phyloP scores from a whole-genome alignment of 148 eudicot genomes.

The Arbutus unedo region DNA sequence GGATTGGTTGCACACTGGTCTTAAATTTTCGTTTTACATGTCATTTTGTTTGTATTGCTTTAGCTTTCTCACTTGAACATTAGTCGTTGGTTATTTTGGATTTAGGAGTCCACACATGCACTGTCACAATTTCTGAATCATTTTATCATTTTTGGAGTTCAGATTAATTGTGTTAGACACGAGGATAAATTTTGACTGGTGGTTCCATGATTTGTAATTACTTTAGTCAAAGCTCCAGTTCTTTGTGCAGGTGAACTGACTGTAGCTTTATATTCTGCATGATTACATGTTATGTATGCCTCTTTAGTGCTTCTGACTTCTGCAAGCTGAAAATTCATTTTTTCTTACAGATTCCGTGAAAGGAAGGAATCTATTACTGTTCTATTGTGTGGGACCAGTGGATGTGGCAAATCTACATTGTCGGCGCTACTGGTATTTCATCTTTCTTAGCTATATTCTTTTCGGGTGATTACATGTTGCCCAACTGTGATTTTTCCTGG shows the following conservation, averaged over 20 bases:
- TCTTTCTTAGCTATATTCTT: neutral
- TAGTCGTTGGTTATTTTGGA: constrained; percentile 7
- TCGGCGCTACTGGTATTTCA: constrained; percentile 82
- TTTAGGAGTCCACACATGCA: neutral
- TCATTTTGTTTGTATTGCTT: neutral
- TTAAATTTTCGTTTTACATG: neutral
- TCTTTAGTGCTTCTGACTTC: neutral
- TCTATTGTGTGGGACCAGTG: constrained; percentile 90
- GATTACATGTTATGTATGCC: neutral
- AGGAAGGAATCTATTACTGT: constrained; percentile 89
- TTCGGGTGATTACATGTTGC: neutral
- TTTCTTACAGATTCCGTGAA: constrained; percentile 61
- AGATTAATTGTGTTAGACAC: neutral
- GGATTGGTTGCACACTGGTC: neutral
- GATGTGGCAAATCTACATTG: constrained; percentile 95
- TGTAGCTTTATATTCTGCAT: constrained; percentile 15
- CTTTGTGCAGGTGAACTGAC: constrained; percentile 9
- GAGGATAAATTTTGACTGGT: neutral
- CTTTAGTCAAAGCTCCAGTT: neutral
- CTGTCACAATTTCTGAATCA: neutral
- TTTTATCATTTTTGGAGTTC: neutral
- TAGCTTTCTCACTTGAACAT: neutral
- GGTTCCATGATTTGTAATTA: neutral
- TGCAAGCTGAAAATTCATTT: neutral
- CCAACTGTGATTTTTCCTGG: neutral